phyloP scores from a whole-genome alignment of 306 rosid genomes.

The Echinosophora koreensis region DNA sequence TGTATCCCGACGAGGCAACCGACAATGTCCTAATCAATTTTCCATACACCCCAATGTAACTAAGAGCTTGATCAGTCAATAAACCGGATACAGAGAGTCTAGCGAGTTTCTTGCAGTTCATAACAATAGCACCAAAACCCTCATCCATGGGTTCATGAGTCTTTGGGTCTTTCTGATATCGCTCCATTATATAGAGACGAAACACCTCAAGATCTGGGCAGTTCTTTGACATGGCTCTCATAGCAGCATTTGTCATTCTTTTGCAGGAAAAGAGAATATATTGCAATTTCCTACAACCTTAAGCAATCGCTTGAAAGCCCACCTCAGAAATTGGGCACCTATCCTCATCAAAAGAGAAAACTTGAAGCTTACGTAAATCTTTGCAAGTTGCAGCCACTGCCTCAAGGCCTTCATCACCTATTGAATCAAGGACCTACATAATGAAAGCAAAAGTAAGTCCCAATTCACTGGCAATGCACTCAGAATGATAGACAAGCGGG shows the following conservation, averaged over 20 bases:
- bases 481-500: background rate
- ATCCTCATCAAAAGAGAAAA: slow-evolving; percentile 69
- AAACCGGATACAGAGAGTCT: slow-evolving; percentile 84
- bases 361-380: slow-evolving; percentile 79
- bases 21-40: slow-evolving; percentile 84
- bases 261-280: slow-evolving; percentile 79
- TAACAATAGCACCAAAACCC: slow-evolving; percentile 93
- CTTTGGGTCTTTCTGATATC: slow-evolving; percentile 63
- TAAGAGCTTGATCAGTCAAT: slow-evolving; percentile 77
- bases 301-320: slow-evolving; percentile 78
- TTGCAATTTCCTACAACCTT: slow-evolving; percentile 75
- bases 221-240: slow-evolving; percentile 76
- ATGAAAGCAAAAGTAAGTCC: slow-evolving; percentile 23
- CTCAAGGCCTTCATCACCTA: slow-evolving; percentile 86
- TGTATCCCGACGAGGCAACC: slow-evolving; percentile 83
- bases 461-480: slow-evolving; percentile 1
- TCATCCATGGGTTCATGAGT: slow-evolving; percentile 86
- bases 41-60: slow-evolving; percentile 74
- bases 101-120: slow-evolving; percentile 89
- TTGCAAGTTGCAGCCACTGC: slow-evolving; percentile 88
- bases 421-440: slow-evolving; percentile 80
- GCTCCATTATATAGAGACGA: slow-evolving; percentile 84
- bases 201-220: slow-evolving; percentile 82
- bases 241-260: slow-evolving; percentile 84
- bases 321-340: slow-evolving; percentile 84